Percentiles rank a stretch among this genome's conserved stretches.
These are phyloP conservation scores for Fusarium sp. DNA, from an alignment of 2,329 filamentous ascomycete species.

Conservation along the genomic window DNA sequence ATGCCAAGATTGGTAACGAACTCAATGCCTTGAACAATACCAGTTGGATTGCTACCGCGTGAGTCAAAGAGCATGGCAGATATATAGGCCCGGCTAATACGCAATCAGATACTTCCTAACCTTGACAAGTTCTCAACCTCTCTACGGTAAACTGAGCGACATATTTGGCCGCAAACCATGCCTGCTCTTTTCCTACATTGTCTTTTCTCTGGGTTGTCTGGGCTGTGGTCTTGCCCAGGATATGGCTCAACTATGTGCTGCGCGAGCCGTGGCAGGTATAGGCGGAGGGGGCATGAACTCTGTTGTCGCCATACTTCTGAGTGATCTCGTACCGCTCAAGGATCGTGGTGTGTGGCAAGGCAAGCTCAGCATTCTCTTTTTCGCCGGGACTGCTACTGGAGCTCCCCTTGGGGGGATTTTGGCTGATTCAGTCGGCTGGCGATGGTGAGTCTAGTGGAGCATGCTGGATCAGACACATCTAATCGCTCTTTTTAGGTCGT, in stretches of 20 bases:
- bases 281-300: slow-evolving; percentile 78
- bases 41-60: slow-evolving; percentile 74
- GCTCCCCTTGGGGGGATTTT: slow-evolving; percentile 76
- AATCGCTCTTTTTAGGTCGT: slow-evolving; percentile 61
- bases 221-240: slow-evolving; percentile 70
- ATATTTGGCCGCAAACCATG: slow-evolving; percentile 75
- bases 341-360: slow-evolving; percentile 80
- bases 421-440: slow-evolving; percentile 79
- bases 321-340: slow-evolving; percentile 73
- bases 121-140: slow-evolving; percentile 77
- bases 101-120: slow-evolving; percentile 72
- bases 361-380: slow-evolving; percentile 75
- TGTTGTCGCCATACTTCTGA: slow-evolving; percentile 72
- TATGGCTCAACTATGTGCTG: slow-evolving; percentile 72
- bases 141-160: slow-evolving; percentile 76
- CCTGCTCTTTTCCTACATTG: slow-evolving; percentile 69
- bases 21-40: slow-evolving; percentile 78
- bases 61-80: neutral
- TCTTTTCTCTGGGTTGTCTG: slow-evolving; percentile 73
- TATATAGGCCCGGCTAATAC: neutral
- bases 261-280: slow-evolving; percentile 62
- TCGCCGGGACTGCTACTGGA: slow-evolving; percentile 72
- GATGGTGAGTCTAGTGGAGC: slow-evolving; percentile 62
- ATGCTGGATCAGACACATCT: neutral
- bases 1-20: slow-evolving; percentile 80